phyloP scores from a whole-genome alignment of 2,329 filamentous ascomycete species.

The Colletotrichum incanum region DNA sequence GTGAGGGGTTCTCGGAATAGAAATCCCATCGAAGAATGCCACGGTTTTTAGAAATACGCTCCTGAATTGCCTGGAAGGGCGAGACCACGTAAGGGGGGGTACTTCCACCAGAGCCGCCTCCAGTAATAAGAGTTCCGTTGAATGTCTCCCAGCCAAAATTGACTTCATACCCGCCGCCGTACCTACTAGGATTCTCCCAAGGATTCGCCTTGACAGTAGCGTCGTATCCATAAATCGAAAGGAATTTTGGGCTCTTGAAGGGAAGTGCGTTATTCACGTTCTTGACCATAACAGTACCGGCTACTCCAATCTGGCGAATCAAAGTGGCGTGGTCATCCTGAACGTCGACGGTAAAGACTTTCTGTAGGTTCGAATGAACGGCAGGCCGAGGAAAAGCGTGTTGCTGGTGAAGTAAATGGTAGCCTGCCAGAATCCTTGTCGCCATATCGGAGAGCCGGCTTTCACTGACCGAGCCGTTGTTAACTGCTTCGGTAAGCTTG shows the following conservation, averaged over 20 bases:
- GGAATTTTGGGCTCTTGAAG: conserved; percentile 65
- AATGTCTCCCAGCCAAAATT: conserved; percentile 53
- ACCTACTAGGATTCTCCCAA: conserved; percentile 34
- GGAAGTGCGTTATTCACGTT: conserved; percentile 77
- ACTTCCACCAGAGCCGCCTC: conserved; percentile 50
- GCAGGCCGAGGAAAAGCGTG: conserved; percentile 60
- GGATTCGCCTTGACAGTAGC: conserved; percentile 62
- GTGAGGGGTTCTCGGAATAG: conserved; percentile 58
- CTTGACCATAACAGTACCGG: conserved; percentile 83
- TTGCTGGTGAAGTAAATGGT: conserved; percentile 68
- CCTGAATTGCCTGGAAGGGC: conserved; percentile 69
- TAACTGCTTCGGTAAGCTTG: conserved; percentile 73
- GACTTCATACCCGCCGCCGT: conserved; percentile 61
- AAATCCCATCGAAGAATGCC: conserved; percentile 71
- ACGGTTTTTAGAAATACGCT: conserved; percentile 67
- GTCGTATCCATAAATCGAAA: conserved; percentile 76
- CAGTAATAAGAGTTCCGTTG: conserved; percentile 62
- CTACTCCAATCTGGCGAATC: conserved; percentile 56
- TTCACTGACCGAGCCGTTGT: conserved; percentile 71
- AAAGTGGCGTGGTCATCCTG: conserved; percentile 27
- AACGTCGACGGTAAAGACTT: conserved; percentile 58
- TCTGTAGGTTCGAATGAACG: conserved; percentile 72
- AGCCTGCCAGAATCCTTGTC: conserved; percentile 71
- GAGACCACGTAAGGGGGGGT: conserved; percentile 38
- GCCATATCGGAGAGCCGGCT: conserved; percentile 75